Percentiles rank a stretch among this genome's conserved stretches.
These are phyloP conservation scores for Yarrowia galli DNA, from an alignment of 1,139 yeast genomes.

Conservation along the genomic window DNA sequence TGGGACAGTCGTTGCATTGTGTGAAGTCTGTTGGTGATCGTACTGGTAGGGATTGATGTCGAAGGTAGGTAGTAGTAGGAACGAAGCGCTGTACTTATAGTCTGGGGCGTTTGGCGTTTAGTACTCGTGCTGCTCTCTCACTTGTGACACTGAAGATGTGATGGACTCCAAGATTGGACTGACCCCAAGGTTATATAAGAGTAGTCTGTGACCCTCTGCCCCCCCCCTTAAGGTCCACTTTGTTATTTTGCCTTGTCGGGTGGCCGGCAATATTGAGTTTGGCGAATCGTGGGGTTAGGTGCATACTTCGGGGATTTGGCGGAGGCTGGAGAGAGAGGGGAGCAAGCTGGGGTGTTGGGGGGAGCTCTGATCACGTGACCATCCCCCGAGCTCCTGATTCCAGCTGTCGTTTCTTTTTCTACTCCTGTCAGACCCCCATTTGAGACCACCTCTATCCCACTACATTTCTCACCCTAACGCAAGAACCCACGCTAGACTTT, in stretches of 20 bases:
- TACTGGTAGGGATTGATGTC: too few species aligned
- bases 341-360: background rate
- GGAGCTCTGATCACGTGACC: background rate
- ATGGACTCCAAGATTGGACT: background rate
- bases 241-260: background rate
- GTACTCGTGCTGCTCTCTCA: too few species aligned
- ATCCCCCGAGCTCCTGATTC: too few species aligned
- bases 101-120: too few species aligned
- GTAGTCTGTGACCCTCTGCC: background rate
- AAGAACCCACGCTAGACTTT: background rate
- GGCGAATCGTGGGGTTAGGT: constrained; percentile 22
- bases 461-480: too few species aligned
- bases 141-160: too few species aligned
- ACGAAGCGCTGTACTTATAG: too few species aligned
- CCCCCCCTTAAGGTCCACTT: background rate
- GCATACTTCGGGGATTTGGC: constrained; percentile 7
- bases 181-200: background rate
- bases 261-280: constrained; percentile 33
- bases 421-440: too few species aligned
- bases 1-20: constrained; percentile 37
- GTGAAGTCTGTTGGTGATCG: background rate
- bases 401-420: too few species aligned
- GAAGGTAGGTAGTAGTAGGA: too few species aligned
- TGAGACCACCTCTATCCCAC: too few species aligned
- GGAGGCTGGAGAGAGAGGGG: background rate